phyloP scores from a whole-genome alignment of 306 rosid species.

The Casuarina glauca region DNA sequence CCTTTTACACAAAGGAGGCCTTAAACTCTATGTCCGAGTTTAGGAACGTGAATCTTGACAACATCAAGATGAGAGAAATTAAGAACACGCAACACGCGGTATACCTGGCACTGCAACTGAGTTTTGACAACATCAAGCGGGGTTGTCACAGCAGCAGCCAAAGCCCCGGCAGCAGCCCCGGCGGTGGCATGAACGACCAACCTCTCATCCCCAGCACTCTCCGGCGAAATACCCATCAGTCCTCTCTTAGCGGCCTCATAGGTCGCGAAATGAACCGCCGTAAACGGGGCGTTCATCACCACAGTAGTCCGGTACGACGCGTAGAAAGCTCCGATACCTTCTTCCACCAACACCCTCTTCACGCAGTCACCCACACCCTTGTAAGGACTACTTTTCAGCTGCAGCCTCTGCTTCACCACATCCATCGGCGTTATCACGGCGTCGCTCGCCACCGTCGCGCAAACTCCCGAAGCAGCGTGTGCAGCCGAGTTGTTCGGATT shows the following conservation, averaged over 20 bases:
- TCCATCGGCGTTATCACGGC: conserved; percentile 95
- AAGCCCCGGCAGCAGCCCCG: conserved; percentile 72
- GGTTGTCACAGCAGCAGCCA: conserved; percentile 72
- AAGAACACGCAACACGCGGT: background rate
- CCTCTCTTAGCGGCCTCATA: conserved; percentile 68
- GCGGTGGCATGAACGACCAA: conserved; percentile 75
- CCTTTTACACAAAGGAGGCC: too few relatives aligned
- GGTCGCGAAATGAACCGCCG: conserved; percentile 67
- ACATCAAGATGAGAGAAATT: too few relatives aligned
- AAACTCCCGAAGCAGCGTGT: conserved; percentile 72
- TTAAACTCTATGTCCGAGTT: too few relatives aligned
- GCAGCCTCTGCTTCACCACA: conserved; percentile 90
- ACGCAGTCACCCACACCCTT: conserved; percentile 76
- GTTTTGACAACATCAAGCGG: conserved; percentile 86
- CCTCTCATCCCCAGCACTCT: conserved; percentile 53
- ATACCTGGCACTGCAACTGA: conserved; percentile 82
- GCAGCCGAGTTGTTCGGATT: conserved; percentile 51
- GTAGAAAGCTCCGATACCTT: conserved; percentile 68
- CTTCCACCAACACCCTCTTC: conserved; percentile 65
- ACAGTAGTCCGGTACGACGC: conserved; percentile 80
- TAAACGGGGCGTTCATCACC: conserved; percentile 81
- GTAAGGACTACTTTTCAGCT: conserved; percentile 65
- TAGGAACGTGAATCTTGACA: too few relatives aligned
- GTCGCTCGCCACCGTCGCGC: conserved; percentile 75
- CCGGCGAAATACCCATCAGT: conserved; percentile 56